Percentiles rank a stretch among this genome's conserved stretches.
phyloP scores from a whole-genome alignment of 2,329 filamentous ascomycete species.

The Pseudopyrenochaeta lycopersici region DNA sequence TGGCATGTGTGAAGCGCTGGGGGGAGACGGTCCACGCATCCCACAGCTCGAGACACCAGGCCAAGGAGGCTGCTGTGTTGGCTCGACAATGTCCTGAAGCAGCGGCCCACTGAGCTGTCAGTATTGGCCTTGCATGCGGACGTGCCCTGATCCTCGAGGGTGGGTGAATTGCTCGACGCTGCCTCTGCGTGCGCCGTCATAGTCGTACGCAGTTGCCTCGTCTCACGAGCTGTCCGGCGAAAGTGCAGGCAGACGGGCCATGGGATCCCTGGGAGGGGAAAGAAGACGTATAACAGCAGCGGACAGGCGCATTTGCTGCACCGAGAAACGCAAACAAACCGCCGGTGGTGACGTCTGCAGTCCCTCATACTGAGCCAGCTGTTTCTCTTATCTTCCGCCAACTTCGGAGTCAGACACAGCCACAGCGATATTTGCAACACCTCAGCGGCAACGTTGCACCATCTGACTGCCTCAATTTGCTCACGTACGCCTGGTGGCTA shows the following conservation, averaged over 20 bases:
- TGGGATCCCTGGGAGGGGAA: neutral
- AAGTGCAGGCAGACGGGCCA: conserved; percentile 6
- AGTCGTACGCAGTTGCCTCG: conserved; percentile 13
- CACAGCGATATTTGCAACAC: conserved; percentile 6
- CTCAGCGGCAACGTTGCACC: conserved; percentile 17
- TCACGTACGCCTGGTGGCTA: conserved; percentile 16
- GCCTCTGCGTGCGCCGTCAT: conserved; percentile 3
- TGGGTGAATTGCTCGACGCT: conserved; percentile 1
- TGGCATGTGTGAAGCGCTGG: conserved; percentile 12
- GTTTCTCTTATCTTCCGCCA: conserved; percentile 5
- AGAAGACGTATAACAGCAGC: conserved; percentile 4
- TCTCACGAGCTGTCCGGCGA: conserved; percentile 13
- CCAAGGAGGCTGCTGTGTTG: neutral
- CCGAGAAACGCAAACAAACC: conserved; percentile 10
- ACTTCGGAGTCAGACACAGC: conserved; percentile 9
- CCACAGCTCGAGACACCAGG: conserved; percentile 8
- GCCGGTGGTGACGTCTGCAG: conserved; percentile 20
- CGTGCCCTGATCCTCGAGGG: conserved; percentile 2
- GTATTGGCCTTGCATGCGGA: neutral
- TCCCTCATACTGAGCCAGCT: conserved; percentile 14
- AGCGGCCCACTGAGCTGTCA: conserved; percentile 3
- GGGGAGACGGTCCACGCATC: conserved; percentile 18
- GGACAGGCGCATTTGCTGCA: conserved; percentile 1
- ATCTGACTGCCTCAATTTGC: conserved; percentile 19
- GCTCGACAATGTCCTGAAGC: neutral